Percentiles rank a stretch among this genome's conserved stretches.
These are phyloP conservation scores for Alternaria triticimaculans DNA, from an alignment of 2,329 filamentous ascomycete genomes.

Conservation along the genomic window DNA sequence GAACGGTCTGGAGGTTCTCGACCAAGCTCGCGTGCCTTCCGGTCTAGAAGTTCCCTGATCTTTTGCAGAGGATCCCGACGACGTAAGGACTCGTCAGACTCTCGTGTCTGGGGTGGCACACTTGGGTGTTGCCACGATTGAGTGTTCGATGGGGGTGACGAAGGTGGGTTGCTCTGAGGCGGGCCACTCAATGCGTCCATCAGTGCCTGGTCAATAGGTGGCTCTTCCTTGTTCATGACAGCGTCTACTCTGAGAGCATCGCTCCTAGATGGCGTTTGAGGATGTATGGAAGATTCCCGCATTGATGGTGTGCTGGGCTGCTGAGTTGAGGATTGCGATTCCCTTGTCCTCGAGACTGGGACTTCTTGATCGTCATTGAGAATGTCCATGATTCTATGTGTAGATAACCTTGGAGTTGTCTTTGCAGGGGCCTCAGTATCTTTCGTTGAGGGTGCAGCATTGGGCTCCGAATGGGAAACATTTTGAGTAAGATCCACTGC, in stretches of 20 bases:
- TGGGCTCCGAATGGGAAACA: slow-evolving; percentile 12
- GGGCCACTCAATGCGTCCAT: slow-evolving; percentile 29
- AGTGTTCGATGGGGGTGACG: slow-evolving; percentile 22
- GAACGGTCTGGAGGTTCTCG: slow-evolving; percentile 25
- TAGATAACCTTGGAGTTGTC: slow-evolving; percentile 35
- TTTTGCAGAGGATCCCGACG: slow-evolving; percentile 34
- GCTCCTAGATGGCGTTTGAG: slow-evolving; percentile 27
- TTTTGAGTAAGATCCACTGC: slow-evolving; percentile 7
- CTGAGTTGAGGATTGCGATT: slow-evolving; percentile 19
- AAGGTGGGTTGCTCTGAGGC: slow-evolving; percentile 26
- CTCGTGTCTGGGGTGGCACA: slow-evolving; percentile 18
- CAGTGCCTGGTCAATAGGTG: slow-evolving; percentile 29
- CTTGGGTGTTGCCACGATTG: slow-evolving; percentile 24
- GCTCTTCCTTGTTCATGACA: slow-evolving; percentile 27
- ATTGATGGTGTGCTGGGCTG: slow-evolving; percentile 28
- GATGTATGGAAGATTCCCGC: slow-evolving; percentile 18
- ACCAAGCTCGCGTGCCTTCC: slow-evolving; percentile 32
- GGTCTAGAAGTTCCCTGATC: slow-evolving; percentile 35
- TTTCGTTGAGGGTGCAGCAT: slow-evolving; percentile 9
- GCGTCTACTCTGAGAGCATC: slow-evolving; percentile 25
- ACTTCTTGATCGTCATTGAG: slow-evolving; percentile 46
- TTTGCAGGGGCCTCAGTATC: slow-evolving; percentile 25
- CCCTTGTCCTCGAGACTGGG: slow-evolving; percentile 28
- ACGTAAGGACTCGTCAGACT: slow-evolving; percentile 33
- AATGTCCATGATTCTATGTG: slow-evolving; percentile 48